Evolutionary conservation across 352 stramenopile genomes (phyloP).

Genomic region (Pythium periplocum): DNA sequence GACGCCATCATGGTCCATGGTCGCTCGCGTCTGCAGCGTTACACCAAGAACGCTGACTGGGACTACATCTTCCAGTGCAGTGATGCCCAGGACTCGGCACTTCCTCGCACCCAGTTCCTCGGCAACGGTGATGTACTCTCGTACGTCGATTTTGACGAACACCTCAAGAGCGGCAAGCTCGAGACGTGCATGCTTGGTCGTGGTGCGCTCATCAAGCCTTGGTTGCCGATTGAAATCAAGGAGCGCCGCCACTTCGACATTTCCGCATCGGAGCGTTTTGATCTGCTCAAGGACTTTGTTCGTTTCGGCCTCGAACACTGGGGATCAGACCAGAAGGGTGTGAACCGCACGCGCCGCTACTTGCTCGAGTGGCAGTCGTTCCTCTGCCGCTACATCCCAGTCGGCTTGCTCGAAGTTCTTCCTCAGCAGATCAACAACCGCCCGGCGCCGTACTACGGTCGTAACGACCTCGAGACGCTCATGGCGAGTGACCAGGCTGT

Average conservation of each 20-base stretch:
- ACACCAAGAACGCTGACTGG: slow-evolving; percentile 98
- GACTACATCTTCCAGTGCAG: slow-evolving; percentile 95
- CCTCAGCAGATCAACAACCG: slow-evolving; percentile 98
- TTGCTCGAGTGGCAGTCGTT: slow-evolving; percentile 99
- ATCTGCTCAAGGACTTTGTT: slow-evolving; percentile 97
- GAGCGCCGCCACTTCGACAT: slow-evolving; percentile 97
- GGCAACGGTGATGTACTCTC: slow-evolving; percentile 88
- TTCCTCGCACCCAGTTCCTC: slow-evolving; percentile 85
- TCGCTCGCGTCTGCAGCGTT: slow-evolving; percentile 95
- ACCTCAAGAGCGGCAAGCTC: slow-evolving; percentile 79
- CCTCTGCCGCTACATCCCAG: slow-evolving; percentile 96
- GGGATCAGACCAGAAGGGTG: slow-evolving; percentile 97
- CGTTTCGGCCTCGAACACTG: slow-evolving; percentile 98
- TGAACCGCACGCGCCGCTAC: slow-evolving; percentile 97
- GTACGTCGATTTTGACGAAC: slow-evolving; percentile 78
- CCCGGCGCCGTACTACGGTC: slow-evolving; percentile 89
- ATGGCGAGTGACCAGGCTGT: slow-evolving; percentile 93
- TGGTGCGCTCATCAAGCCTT: slow-evolving; percentile 98
- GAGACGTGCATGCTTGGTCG: slow-evolving; percentile 89
- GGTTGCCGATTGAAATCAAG: slow-evolving; percentile 99
- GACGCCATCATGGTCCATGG: slow-evolving; percentile 92
- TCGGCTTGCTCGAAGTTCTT: slow-evolving; percentile 93
- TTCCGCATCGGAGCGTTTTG: slow-evolving; percentile 92
- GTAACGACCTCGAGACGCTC: slow-evolving; percentile 97
- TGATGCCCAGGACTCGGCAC: slow-evolving; percentile 40